Conservation (phyloP, 2,329 filamentous ascomycete species). For the Elsinoe fawcettii region DNA sequence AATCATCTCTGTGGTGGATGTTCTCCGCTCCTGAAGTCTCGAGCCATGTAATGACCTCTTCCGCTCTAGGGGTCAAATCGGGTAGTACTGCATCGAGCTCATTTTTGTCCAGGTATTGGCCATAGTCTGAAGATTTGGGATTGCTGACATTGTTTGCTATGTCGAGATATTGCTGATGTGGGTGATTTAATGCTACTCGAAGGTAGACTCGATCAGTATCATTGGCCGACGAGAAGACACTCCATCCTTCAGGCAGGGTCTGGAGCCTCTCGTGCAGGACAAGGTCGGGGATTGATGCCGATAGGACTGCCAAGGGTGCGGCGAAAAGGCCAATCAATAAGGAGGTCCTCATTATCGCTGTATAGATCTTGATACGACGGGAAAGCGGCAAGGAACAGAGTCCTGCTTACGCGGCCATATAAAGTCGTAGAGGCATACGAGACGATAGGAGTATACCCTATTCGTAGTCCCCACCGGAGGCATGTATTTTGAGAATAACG, state of each 20-base stretch:
- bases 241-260: conserved; percentile 2
- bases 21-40: neutral
- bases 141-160: conserved; percentile 16
- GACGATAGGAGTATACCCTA: neutral
- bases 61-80: neutral
- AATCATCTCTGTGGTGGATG: neutral
- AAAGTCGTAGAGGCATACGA: neutral
- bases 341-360: neutral
- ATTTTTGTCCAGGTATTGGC: neutral
- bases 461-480: neutral
- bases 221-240: neutral
- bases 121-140: conserved; percentile 9
- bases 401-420: neutral
- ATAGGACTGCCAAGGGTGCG: neutral
- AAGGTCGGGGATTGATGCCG: neutral
- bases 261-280: neutral
- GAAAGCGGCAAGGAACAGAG: neutral
- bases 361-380: neutral
- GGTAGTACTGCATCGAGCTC: conserved; percentile 8
- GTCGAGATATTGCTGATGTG: conserved; percentile 15
- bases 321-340: neutral
- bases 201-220: conserved; percentile 12
- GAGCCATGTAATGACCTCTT: conserved; percentile 1
- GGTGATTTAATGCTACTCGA: conserved; percentile 14
- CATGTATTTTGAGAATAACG: neutral